A percentile compares a stretch with the other conserved stretches of the same genome.
These are phyloP conservation scores for Cercospora zeae-maydis DNA, from an alignment of 2,329 filamentous ascomycete genomes.

Conservation along the genomic window DNA sequence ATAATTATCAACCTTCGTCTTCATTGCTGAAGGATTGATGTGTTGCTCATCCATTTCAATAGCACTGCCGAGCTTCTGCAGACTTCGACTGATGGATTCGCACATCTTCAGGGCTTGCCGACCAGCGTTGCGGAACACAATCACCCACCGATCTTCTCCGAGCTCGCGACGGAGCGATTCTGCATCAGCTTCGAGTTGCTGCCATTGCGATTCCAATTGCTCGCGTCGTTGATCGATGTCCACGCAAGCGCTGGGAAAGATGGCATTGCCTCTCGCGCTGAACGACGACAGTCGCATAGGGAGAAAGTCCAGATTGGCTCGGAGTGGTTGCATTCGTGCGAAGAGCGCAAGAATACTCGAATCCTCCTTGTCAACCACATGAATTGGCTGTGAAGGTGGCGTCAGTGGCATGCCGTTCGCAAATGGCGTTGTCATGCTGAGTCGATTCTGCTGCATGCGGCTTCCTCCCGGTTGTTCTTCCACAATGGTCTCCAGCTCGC, in stretches of 20 bases:
- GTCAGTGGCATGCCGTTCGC: conserved; percentile 54
- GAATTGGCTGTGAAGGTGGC: conserved; percentile 36
- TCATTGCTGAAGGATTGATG: conserved; percentile 65
- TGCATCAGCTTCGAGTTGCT: conserved; percentile 82
- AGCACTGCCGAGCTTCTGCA: conserved; percentile 74
- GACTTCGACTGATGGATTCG: conserved; percentile 85
- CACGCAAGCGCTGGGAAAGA: conserved; percentile 87
- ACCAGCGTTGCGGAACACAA: conserved; percentile 90
- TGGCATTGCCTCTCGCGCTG: conserved; percentile 67
- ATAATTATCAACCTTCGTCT: conserved; percentile 86
- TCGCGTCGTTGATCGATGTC: conserved; percentile 75
- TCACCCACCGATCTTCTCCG: conserved; percentile 91
- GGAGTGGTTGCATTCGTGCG: conserved; percentile 88
- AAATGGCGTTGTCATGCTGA: conserved; percentile 62
- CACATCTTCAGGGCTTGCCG: conserved; percentile 94
- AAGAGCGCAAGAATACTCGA: conserved; percentile 85
- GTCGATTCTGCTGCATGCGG: conserved; percentile 56
- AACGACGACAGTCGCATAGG: conserved; percentile 93
- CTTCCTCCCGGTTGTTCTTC: conserved; percentile 67
- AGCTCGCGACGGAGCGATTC: conserved; percentile 85
- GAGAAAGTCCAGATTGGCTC: conserved; percentile 89
- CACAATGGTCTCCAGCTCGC: conserved; percentile 86
- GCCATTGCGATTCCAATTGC: conserved; percentile 78
- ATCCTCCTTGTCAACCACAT: conserved; percentile 64
- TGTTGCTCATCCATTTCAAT: conserved; percentile 72